phyloP scores from a whole-genome alignment of 805 yeast species.

The Brettanomyces nanus region DNA sequence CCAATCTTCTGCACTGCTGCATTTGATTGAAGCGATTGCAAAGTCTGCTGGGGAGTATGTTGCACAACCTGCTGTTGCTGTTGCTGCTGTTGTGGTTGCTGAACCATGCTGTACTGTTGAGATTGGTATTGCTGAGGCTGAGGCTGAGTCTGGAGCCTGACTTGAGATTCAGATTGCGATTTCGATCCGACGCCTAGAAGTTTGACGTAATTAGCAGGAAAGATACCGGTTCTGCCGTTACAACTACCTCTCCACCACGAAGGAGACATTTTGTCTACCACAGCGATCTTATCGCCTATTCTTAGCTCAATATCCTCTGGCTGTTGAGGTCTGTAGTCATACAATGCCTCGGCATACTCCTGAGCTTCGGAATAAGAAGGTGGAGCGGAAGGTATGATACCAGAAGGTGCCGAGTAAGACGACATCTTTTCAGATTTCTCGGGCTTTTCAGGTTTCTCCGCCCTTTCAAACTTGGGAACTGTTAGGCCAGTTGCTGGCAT shows the following conservation, averaged over 20 bases:
- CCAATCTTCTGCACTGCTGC: slow-evolving; percentile 57
- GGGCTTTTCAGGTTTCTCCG: background rate
- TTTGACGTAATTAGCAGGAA: slow-evolving; percentile 82
- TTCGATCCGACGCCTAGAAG: slow-evolving; percentile 15
- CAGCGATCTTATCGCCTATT: slow-evolving; percentile 61
- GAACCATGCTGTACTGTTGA: slow-evolving; percentile 2
- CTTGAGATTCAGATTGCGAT: slow-evolving; percentile 5
- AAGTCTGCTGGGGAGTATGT: slow-evolving; percentile 10
- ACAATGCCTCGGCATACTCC: slow-evolving; percentile 53
- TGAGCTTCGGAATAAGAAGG: slow-evolving; percentile 19
- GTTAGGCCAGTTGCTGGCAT: slow-evolving; percentile 17
- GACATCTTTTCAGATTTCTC: slow-evolving; percentile 5
- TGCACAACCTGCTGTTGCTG: slow-evolving; percentile 1
- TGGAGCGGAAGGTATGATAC: slow-evolving; percentile 4
- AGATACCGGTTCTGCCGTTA: slow-evolving; percentile 62
- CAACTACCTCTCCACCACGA: slow-evolving; percentile 89
- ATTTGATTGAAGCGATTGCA: slow-evolving; percentile 1
- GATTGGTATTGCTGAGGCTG: slow-evolving; percentile 13
- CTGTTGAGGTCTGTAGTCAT: slow-evolving; percentile 68
- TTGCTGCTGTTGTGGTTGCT: background rate
- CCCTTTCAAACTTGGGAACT: background rate
- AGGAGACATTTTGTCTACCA: slow-evolving; percentile 64
- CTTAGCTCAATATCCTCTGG: slow-evolving; percentile 60
- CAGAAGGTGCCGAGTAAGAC: slow-evolving; percentile 4
- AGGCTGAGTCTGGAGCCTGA: slow-evolving; percentile 10